phyloP scores from a whole-genome alignment of 768 basidiomycete genomes.

The Sarcodon sp. region DNA sequence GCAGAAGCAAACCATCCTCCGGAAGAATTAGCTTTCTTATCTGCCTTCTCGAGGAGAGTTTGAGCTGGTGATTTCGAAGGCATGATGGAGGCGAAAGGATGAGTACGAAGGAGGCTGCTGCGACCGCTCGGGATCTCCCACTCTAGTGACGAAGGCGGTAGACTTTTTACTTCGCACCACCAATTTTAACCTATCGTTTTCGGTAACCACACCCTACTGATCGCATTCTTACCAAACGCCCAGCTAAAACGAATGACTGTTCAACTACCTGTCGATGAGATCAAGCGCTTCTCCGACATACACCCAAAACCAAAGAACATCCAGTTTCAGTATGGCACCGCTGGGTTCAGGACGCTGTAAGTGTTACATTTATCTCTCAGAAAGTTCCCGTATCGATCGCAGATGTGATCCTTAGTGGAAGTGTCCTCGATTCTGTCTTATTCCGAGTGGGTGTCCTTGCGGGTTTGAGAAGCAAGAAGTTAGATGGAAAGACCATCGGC shows the following conservation, averaged over 20 bases:
- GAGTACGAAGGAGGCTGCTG: background rate
- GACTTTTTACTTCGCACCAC: conserved; percentile 1
- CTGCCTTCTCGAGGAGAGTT: conserved; percentile 69
- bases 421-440: conserved; percentile 75
- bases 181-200: conserved; percentile 1
- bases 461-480: conserved; percentile 77
- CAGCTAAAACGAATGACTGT: background rate
- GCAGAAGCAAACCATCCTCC: conserved; percentile 82
- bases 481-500: conserved; percentile 87
- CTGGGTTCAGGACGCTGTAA: conserved; percentile 86
- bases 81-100: conserved; percentile 22
- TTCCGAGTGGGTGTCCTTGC: conserved; percentile 91
- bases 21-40: conserved; percentile 83
- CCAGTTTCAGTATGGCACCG: conserved; percentile 83
- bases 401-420: conserved; percentile 32
- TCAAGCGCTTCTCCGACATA: conserved; percentile 36
- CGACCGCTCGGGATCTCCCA: conserved; percentile 8
- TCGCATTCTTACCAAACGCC: conserved; percentile 10
- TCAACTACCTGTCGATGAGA: conserved; percentile 20
- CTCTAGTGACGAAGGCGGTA: conserved; percentile 3
- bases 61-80: conserved; percentile 71
- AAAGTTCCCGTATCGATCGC: conserved; percentile 4
- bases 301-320: conserved; percentile 65
- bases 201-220: background rate
- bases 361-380: conserved; percentile 15